A percentile compares a stretch with the other conserved stretches of the same genome.
Conservation (phyloP, 805 yeast genomes). For the Yarrowia sp. region DNA sequence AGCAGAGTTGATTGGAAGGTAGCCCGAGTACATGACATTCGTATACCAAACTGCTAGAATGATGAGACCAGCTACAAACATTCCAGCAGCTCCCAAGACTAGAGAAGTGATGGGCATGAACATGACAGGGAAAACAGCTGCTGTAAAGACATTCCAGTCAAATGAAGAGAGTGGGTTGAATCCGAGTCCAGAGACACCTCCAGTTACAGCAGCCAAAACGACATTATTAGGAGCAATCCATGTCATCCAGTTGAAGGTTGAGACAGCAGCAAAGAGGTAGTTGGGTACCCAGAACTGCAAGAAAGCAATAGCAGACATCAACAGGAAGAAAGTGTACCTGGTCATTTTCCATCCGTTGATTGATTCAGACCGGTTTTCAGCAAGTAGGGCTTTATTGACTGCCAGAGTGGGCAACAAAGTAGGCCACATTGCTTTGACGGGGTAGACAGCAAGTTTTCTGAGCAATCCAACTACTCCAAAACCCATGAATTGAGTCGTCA, state of each 20-base stretch:
- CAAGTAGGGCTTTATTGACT: constrained; percentile 38
- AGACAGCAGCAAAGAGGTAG: constrained; percentile 46
- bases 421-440: constrained; percentile 57
- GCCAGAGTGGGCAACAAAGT: constrained; percentile 49
- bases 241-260: constrained; percentile 61
- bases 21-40: constrained; percentile 58
- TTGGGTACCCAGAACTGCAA: constrained; percentile 69
- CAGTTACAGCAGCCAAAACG: constrained; percentile 51
- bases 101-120: constrained; percentile 41
- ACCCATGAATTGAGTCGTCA: constrained; percentile 62
- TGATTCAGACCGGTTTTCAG: constrained; percentile 43
- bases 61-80: constrained; percentile 50
- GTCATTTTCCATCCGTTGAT: constrained; percentile 62
- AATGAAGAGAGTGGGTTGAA: constrained; percentile 54
- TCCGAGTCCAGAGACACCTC: constrained; percentile 50
- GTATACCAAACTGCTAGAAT: constrained; percentile 50
- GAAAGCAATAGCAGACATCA: constrained; percentile 45
- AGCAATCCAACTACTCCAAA: constrained; percentile 65
- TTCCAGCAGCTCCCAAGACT: constrained; percentile 43
- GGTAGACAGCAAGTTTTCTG: constrained; percentile 57
- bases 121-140: constrained; percentile 53
- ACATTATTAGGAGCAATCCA: constrained; percentile 56
- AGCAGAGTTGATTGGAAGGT: constrained; percentile 58
- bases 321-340: constrained; percentile 49
- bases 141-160: constrained; percentile 56